These are phyloP conservation scores for Blattamonas nauphoetae DNA, from an alignment of 78 protist genomes.

Conservation along the genomic window DNA sequence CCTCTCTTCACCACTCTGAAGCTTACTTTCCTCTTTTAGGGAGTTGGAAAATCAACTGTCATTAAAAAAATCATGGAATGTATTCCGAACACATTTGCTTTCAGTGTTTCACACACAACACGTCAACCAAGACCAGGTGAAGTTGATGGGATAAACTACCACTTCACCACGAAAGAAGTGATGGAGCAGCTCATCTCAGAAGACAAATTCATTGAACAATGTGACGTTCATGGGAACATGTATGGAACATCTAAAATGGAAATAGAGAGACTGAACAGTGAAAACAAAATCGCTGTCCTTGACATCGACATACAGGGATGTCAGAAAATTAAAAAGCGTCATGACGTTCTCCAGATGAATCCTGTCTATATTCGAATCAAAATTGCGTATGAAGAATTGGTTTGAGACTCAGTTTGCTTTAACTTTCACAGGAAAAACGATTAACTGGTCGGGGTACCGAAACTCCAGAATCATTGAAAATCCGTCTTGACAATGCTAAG, in stretches of 20 bases:
- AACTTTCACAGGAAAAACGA: not conserved
- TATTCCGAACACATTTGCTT: conserved; percentile 45
- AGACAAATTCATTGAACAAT: conserved; percentile 49
- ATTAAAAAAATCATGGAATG: conserved; percentile 27
- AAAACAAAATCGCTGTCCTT: not conserved
- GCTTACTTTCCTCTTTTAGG: not conserved
- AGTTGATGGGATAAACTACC: conserved; percentile 53
- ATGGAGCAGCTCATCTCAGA: not conserved
- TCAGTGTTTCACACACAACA: conserved; percentile 61
- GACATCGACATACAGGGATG: not conserved
- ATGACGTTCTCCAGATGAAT: not conserved
- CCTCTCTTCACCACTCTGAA: not conserved
- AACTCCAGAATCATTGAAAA: not conserved
- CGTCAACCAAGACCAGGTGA: conserved; percentile 61
- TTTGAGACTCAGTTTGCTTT: not conserved
- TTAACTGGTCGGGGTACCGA: not conserved
- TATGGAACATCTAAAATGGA: not conserved
- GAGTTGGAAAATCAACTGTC: conserved; percentile 65
- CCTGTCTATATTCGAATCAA: not conserved
- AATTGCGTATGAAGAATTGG: not conserved
- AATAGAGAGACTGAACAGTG: not conserved
- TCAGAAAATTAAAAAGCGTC: not conserved
- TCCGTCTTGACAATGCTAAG: not conserved
- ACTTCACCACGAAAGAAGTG: conserved; percentile 20
- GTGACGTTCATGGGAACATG: not conserved